Percentiles rank a stretch among this genome's conserved stretches.
phyloP scores from a whole-genome alignment of 352 stramenopile species.

The Pythium grandisporangium region DNA sequence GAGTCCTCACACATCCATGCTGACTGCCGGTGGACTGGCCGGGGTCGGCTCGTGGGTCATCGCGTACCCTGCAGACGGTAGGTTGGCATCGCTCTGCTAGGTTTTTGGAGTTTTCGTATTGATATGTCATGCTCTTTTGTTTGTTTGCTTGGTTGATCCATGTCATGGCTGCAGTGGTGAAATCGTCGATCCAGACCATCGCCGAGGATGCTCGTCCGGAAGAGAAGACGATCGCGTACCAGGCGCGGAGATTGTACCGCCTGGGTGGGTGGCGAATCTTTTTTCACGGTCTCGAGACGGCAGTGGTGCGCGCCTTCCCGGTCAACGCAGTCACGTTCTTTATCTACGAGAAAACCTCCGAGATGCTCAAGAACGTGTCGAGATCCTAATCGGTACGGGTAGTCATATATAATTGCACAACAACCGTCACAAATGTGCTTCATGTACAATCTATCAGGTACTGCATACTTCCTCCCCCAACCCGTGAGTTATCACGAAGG shows the following conservation, averaged over 20 bases:
- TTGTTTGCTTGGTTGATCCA: slow-evolving; percentile 1
- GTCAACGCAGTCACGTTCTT: slow-evolving; percentile 84
- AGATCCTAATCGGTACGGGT: too few relatives aligned
- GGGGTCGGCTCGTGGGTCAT: slow-evolving; percentile 78
- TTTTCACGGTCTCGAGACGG: slow-evolving; percentile 65
- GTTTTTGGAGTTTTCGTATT: background rate
- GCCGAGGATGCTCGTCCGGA: slow-evolving; percentile 34
- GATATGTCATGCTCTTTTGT: background rate
- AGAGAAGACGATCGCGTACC: slow-evolving; percentile 67
- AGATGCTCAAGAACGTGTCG: slow-evolving; percentile 50
- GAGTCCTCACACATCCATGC: slow-evolving; percentile 62
- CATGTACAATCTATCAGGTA: too few relatives aligned
- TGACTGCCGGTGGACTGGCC: slow-evolving; percentile 67
- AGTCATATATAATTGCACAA: too few relatives aligned
- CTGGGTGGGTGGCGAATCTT: slow-evolving; percentile 66
- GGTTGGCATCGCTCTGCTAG: slow-evolving; percentile 7
- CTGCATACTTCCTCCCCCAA: too few relatives aligned
- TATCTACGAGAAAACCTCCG: slow-evolving; percentile 72
- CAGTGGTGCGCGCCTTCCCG: slow-evolving; percentile 73
- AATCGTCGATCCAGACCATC: slow-evolving; percentile 79
- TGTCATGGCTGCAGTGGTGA: slow-evolving; percentile 43
- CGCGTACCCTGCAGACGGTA: slow-evolving; percentile 74
- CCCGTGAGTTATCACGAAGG: too few relatives aligned
- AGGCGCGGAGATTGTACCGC: slow-evolving; percentile 51
- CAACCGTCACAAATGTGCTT: too few relatives aligned